These are phyloP conservation scores for Eragrostis curvula DNA, from an alignment of 176 grass and related monocot species.

Conservation along the genomic window DNA sequence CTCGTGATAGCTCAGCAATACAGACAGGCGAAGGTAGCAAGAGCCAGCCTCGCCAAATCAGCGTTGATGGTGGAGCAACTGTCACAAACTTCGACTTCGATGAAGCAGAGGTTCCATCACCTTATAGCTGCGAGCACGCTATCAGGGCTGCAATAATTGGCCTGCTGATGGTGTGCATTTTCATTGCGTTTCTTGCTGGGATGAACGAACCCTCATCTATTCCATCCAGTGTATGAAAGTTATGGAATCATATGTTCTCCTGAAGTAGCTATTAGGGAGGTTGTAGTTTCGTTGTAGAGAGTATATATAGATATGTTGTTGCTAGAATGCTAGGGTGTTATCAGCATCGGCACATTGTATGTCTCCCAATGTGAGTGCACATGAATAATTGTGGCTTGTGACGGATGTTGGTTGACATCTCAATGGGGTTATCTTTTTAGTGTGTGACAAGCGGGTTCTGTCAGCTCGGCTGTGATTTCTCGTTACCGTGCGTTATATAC, in stretches of 20 bases:
- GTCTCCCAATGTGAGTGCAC: background rate
- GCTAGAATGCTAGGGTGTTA: constrained; percentile 7
- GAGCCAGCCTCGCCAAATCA: constrained; percentile 33
- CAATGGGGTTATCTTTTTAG: background rate
- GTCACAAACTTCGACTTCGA: constrained; percentile 31
- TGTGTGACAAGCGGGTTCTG: background rate
- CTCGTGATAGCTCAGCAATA: constrained; percentile 27
- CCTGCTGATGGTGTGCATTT: constrained; percentile 84
- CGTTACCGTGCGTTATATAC: background rate
- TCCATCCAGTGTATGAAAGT: constrained; percentile 14
- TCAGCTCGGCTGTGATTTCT: background rate
- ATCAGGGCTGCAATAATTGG: constrained; percentile 64
- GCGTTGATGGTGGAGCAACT: constrained; percentile 34
- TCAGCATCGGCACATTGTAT: background rate
- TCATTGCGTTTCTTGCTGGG: constrained; percentile 70
- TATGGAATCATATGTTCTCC: background rate
- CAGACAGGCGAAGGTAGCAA: constrained; percentile 53
- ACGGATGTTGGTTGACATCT: background rate
- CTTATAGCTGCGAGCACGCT: constrained; percentile 63
- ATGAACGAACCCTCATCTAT: constrained; percentile 67
- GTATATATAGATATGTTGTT: constrained; percentile 29
- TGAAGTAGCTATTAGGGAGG: background rate
- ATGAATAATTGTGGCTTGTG: constrained; percentile 26
- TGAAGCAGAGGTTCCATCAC: constrained; percentile 43
- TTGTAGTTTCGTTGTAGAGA: background rate